Base-by-base conservation (phyloP, 805 yeast genomes). In the Candida tammaniensis region DNA sequence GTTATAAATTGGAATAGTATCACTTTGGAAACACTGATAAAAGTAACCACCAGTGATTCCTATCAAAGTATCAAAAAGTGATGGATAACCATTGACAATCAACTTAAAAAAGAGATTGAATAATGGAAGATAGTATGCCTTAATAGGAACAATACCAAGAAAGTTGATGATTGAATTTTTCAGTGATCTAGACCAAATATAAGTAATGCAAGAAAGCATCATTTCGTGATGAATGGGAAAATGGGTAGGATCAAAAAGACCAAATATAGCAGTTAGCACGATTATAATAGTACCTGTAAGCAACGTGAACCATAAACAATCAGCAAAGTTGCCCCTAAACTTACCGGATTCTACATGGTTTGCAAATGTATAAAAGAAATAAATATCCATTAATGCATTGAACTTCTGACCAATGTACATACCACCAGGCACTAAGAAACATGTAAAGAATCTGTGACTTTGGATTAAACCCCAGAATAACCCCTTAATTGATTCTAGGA, bases 21-120 rank as follows among this genome's bases (percentile, higher is more conserved):
- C 58, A 0, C 85, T 78, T 47, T 79, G 84, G 27, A 78, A 51
- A 49, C 86, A 81, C 41, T 72, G 74, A 57, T 78, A 80, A 4
- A 77, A 39, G 49, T 81, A 81, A 0, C 78, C 84, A 3, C 76
- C 75, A 13, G 59, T 44, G 39, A 75, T 65, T 2, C 86, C 86
- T 25, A 73, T 51, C 4, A 71, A 40, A 0, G 74, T 60, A 38
- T 70, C 63, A 3, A 59, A 46, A 33, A 69, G 63, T 13, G 66
- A 52, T 2, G 57, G 49, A 25, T 57, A 60, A 3, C 79, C 78
- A 25, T 62, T 67, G 3, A 70, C 52, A 16, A 79, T 54, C 27
- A 57, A 42, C 31, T 57, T 56, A 33, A 59, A 36, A 5, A 53
- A 51, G 32, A 63, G 36, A 37, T 59, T 58, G 45, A 61, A 63